Percentiles rank a stretch among this genome's conserved stretches.
These are phyloP conservation scores for Mucor velutinosus DNA, from an alignment of 371 early-diverging fungal species.

Conservation along the genomic window DNA sequence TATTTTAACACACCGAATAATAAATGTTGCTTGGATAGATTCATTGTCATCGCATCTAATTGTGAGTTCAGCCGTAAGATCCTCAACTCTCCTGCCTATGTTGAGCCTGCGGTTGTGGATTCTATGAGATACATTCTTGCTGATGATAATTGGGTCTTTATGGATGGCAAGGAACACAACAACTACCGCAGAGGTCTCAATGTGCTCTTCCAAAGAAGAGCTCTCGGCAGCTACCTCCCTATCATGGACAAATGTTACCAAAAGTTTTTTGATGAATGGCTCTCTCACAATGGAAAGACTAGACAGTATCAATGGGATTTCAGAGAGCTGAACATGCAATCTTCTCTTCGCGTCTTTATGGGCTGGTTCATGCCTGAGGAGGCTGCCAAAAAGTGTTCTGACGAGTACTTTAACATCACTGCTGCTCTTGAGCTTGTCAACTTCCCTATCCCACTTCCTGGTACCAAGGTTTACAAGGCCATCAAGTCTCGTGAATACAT, in stretches of 20 bases:
- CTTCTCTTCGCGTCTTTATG: constrained; percentile 35
- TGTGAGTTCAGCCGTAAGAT: constrained; percentile 32
- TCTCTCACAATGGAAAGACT: constrained; percentile 19
- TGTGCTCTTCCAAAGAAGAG: constrained; percentile 26
- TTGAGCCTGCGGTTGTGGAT: constrained; percentile 30
- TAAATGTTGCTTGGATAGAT: constrained; percentile 11
- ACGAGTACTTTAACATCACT: constrained; percentile 33
- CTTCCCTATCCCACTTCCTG: constrained; percentile 37
- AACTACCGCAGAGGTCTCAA: constrained; percentile 29
- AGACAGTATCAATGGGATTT: constrained; percentile 25
- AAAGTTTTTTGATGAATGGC: constrained; percentile 27
- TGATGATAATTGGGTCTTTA: constrained; percentile 32
- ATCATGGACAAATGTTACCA: constrained; percentile 22
- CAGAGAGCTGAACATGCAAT: constrained; percentile 28
- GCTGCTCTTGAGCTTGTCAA: constrained; percentile 42
- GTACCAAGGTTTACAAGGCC: constrained; percentile 38
- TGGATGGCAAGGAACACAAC: constrained; percentile 28
- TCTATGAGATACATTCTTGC: constrained; percentile 31
- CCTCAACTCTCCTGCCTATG: constrained; percentile 26
- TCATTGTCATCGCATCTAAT: constrained; percentile 35
- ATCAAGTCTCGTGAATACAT: constrained; percentile 36
- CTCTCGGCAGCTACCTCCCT: constrained; percentile 25
- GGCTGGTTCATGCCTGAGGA: constrained; percentile 31
- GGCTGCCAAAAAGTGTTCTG: constrained; percentile 33
- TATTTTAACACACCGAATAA: not conserved